Evolutionary conservation across 2,329 filamentous ascomycete genomes (phyloP).

Genomic region (Fusarium sp.): DNA sequence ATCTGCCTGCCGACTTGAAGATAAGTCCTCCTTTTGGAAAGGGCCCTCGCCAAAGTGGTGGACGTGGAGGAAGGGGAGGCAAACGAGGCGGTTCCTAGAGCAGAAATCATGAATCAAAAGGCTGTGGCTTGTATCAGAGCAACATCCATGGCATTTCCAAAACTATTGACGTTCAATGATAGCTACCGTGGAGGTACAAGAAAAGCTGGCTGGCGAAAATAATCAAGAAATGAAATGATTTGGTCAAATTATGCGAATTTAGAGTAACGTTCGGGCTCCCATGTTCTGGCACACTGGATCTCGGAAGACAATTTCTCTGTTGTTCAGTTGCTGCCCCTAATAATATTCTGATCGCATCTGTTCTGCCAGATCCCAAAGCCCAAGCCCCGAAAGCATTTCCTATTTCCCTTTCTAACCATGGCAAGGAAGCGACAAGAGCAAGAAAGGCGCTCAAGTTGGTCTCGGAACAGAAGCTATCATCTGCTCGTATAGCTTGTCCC

Average conservation of each 20-base stretch:
- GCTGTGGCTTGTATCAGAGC: neutral
- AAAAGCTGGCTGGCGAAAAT: neutral
- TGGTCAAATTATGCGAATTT: neutral
- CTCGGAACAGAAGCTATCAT: neutral
- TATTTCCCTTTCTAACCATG: neutral
- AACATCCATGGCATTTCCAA: neutral
- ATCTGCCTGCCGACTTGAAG: slow-evolving; percentile 72
- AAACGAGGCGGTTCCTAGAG: slow-evolving; percentile 30
- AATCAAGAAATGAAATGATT: neutral
- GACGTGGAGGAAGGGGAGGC: slow-evolving; percentile 49
- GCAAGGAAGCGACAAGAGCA: neutral
- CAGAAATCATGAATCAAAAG: neutral
- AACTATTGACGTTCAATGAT: neutral
- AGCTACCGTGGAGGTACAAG: neutral
- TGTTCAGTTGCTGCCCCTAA: neutral
- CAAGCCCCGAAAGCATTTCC: neutral
- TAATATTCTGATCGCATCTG: neutral
- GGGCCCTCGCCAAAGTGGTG: slow-evolving; percentile 56
- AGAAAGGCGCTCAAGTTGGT: neutral
- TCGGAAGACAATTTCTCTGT: neutral
- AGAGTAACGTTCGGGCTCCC: neutral
- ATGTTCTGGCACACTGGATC: neutral
- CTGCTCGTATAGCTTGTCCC: slow-evolving; percentile 2
- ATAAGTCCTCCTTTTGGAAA: slow-evolving; percentile 61
- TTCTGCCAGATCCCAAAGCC: neutral